phyloP scores from a whole-genome alignment of 148 eudicot species.

The Rheum nobile region DNA sequence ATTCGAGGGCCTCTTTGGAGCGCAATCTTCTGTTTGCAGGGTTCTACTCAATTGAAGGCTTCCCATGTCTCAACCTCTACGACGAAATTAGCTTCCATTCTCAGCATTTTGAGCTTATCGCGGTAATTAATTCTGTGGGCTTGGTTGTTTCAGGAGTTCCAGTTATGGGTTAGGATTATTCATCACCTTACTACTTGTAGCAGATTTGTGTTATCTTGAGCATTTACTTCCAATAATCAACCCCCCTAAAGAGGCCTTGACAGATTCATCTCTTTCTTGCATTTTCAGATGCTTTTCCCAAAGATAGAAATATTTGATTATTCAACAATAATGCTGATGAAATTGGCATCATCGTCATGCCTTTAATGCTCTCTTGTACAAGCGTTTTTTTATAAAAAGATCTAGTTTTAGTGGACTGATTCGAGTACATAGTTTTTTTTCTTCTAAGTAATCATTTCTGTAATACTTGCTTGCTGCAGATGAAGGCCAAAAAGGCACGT shows the following conservation, averaged over 20 bases:
- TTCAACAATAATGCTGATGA: not conserved
- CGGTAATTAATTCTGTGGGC: not conserved
- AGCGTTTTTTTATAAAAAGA: not conserved
- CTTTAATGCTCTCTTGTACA: not conserved
- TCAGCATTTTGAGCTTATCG: not conserved
- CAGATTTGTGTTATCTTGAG: not conserved
- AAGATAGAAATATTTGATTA: not conserved
- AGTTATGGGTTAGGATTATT: not conserved
- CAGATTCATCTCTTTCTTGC: not conserved
- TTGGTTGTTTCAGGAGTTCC: not conserved
- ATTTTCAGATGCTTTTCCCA: not conserved
- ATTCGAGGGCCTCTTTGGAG: slow-evolving; percentile 5
- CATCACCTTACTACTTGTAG: not conserved
- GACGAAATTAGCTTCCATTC: not conserved
- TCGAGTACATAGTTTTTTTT: no score
- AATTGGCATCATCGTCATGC: not conserved
- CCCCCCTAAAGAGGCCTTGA: not conserved
- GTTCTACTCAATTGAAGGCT: slow-evolving; percentile 4
- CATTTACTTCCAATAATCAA: not conserved
- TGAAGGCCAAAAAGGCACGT: slow-evolving; percentile 5
- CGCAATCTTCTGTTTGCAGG: slow-evolving; percentile 4
- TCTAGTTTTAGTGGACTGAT: no score
- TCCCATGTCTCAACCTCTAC: not conserved
- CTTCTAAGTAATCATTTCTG: not conserved
- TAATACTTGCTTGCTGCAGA: not conserved